A percentile compares a stretch with the other conserved stretches of the same genome.
These are phyloP conservation scores for Hypoxylon fragiforme DNA, from an alignment of 495 filamentous ascomycete species.

Conservation along the genomic window DNA sequence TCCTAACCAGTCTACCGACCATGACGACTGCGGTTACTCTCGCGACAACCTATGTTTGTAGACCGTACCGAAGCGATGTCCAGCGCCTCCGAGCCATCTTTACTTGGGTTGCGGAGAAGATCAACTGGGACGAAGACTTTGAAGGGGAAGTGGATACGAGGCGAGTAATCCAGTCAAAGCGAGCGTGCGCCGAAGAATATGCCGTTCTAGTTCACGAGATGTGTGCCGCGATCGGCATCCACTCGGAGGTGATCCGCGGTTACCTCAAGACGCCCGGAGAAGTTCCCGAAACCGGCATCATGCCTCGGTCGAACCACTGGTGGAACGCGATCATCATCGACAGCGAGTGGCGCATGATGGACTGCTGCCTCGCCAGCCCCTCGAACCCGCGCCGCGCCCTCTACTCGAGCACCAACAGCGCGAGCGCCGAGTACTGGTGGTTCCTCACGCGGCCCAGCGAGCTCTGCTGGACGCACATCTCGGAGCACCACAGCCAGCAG, in stretches of 20 bases:
- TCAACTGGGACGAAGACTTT: conserved; percentile 94
- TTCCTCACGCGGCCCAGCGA: conserved; percentile 86
- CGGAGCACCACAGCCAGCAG: conserved; percentile 80
- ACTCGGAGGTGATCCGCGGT: conserved; percentile 80
- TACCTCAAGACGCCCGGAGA: conserved; percentile 92
- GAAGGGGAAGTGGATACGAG: conserved; percentile 77
- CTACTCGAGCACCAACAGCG: conserved; percentile 71
- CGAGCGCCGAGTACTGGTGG: conserved; percentile 82
- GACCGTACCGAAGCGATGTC: conserved; percentile 92
- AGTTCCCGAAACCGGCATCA: conserved; percentile 70
- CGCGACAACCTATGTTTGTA: conserved; percentile 89
- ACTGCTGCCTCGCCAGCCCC: conserved; percentile 87
- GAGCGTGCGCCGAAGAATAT: conserved; percentile 89
- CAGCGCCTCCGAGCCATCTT: conserved; percentile 93
- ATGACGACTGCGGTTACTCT: conserved; percentile 82
- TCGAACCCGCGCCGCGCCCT: conserved; percentile 77
- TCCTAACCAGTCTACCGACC: conserved; percentile 86
- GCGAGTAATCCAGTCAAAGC: conserved; percentile 77
- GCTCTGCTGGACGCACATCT: conserved; percentile 93
- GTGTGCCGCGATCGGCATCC: conserved; percentile 87
- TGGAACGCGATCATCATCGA: conserved; percentile 97
- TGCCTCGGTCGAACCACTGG: conserved; percentile 89
- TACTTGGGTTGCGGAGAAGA: conserved; percentile 93
- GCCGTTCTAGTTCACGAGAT: conserved; percentile 88
- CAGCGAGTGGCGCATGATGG: conserved; percentile 95